Evolutionary conservation across 1,284 basidiomycete genomes (phyloP), one percentile per base, ranked within the genome.

Genomic region (Sanghuangporus weigelae): DNA sequence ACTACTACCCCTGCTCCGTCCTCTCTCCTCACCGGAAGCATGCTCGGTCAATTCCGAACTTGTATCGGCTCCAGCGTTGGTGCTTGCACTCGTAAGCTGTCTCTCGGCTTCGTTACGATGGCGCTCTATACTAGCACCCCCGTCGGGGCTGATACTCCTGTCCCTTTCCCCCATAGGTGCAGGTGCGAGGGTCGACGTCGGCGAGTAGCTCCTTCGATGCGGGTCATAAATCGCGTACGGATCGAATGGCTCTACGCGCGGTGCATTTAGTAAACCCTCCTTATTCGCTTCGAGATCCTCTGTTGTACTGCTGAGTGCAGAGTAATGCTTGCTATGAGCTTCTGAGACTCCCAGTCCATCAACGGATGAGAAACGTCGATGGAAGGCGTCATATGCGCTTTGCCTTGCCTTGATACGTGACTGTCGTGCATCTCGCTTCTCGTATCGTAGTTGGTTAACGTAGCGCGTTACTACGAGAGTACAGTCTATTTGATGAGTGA

Each of bases 391-490:
- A 46, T 63, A 66, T 1, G 65, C 65, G 38, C 62, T 66, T 54
- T 66, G 57, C 10, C 65, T 56, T 31, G 53, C 49, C 7, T 57
- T 31, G 39, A 55, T 63, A 55, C 76, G 74, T 14, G 77, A 76
- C 19, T 71, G 71, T 35, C 77, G 75, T 16, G 71, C 72, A 19
- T 68, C 70, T 12, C 75, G 72, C 72, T 87, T 86, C 69, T 86
- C 80, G 31, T 70, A 71, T 59, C 79, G 76, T 19, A 89, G 72
- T 67, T 82, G 82, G 67, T 82, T 80, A 49, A 83, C 73, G 69
- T 88, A 89, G 14, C 86, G 82, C 16, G 84, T 81, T 8, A 82
- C 81, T 53, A 87, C 78, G 60, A 89, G 70, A 8, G 77, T 77
- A 46, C 81, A 82, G 67, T 87, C 86, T 89, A 26, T 39, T 36